Evolutionary conservation across 768 basidiomycete genomes (phyloP).

Genomic region (Xerocomus spinulosus): DNA sequence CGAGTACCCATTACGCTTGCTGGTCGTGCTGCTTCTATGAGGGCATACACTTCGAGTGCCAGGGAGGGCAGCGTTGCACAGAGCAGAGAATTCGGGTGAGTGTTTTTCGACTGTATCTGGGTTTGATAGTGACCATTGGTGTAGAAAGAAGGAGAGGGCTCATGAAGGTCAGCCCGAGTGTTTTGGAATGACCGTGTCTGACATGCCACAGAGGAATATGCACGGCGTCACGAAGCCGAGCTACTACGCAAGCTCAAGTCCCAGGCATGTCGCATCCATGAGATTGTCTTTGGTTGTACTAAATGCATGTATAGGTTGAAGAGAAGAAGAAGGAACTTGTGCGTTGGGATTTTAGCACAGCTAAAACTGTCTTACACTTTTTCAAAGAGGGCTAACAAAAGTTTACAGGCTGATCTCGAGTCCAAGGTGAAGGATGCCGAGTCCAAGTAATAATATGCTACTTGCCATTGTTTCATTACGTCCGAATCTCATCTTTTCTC

Average conservation of each 20-base stretch:
- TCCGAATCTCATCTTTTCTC: neutral
- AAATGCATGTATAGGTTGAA: slow-evolving; percentile 22
- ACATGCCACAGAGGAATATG: slow-evolving; percentile 53
- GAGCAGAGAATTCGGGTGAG: slow-evolving; percentile 60
- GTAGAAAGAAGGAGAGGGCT: slow-evolving; percentile 72
- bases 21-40: slow-evolving; percentile 32
- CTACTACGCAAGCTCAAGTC: slow-evolving; percentile 55
- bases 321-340: slow-evolving; percentile 31
- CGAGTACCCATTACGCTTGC: slow-evolving; percentile 37
- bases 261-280: slow-evolving; percentile 37
- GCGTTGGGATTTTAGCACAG: slow-evolving; percentile 15
- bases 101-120: neutral
- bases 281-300: neutral
- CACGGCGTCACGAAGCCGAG: slow-evolving; percentile 52
- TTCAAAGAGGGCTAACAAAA: slow-evolving; percentile 9
- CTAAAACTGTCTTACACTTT: slow-evolving; percentile 13
- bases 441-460: slow-evolving; percentile 16
- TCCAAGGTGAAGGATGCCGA: slow-evolving; percentile 22
- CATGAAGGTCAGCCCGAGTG: slow-evolving; percentile 47
- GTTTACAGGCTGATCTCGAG: slow-evolving; percentile 28
- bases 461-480: slow-evolving; percentile 1
- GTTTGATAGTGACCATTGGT: neutral
- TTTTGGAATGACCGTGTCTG: neutral
- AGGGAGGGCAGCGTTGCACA: slow-evolving; percentile 58
- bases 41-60: slow-evolving; percentile 35